Evolutionary conservation across 169 alveolate genomes (phyloP).

Genomic region (Toxoplasma gondii): DNA sequence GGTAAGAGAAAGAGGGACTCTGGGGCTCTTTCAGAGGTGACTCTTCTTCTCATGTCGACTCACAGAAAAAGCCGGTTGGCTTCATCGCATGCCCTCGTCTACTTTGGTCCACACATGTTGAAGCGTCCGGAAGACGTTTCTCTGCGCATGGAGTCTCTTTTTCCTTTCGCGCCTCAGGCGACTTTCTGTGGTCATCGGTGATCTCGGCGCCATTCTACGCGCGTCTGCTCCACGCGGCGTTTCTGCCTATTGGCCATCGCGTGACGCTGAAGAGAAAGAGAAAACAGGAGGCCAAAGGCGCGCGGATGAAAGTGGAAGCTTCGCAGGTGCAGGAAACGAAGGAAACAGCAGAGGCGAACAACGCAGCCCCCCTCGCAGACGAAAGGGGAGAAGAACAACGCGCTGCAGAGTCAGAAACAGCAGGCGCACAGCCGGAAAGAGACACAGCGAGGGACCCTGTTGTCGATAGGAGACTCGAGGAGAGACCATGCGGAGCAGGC

Average conservation of each 20-base stretch:
- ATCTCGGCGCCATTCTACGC: slow-evolving; percentile 53
- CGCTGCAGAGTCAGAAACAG: not conserved
- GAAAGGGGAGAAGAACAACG: not conserved
- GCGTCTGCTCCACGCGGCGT: slow-evolving; percentile 59
- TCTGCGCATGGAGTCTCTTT: not conserved
- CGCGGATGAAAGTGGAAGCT: not conserved
- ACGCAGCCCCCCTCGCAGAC: not conserved
- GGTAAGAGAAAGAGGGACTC: too few relatives aligned
- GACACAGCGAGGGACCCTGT: not conserved
- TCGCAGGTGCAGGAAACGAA: not conserved
- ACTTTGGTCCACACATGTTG: too few relatives aligned
- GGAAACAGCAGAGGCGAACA: not conserved
- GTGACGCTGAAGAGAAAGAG: not conserved
- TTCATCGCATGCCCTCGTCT: too few relatives aligned
- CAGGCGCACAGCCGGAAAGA: not conserved
- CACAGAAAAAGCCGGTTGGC: too few relatives aligned
- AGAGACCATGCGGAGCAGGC: not conserved
- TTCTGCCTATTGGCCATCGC: slow-evolving; percentile 43
- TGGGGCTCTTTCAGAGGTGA: too few relatives aligned
- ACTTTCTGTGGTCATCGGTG: slow-evolving; percentile 51
- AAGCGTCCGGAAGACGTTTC: too few relatives aligned
- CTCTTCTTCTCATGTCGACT: too few relatives aligned
- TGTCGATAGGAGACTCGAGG: too few relatives aligned
- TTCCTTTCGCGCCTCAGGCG: slow-evolving; percentile 28
- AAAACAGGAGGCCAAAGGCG: too few relatives aligned